Evolutionary conservation across 257 asterid species (phyloP), one percentile per base, ranked within the genome.

Genomic region (Solanum bulbocastanum): DNA sequence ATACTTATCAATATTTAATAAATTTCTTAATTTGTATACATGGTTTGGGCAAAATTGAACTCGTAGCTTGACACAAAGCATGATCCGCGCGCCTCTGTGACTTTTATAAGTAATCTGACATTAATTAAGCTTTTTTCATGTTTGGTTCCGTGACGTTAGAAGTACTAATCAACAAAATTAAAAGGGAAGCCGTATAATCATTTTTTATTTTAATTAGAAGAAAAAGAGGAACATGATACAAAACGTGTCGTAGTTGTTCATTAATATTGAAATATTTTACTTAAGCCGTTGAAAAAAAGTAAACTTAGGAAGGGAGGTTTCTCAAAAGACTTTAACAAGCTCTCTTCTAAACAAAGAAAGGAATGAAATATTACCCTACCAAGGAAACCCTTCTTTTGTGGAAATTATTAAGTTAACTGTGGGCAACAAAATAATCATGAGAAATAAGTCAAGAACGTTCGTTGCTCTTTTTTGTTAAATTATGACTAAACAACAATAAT

Each of bases 251-350:
- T 42, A 78, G 12, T 37, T 75, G 20, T 39, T 76, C 4, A 27
- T 39, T 23, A 39, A 16, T n/a, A 42, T 42, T 8, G n/a, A 25
- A 42, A 15, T 40, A 6, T 62, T 42, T 32, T 78, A 14, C 65
- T 78, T 42, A 25, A 25, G 84, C 65, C 16, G 75, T 83, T 23
- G 30, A 25, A 35, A 73, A 42, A 71, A 15, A 15, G 66, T 83
- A 49, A 83, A 6, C 90, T 88, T 88, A 88, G 71, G 69, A 27
- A 52, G 79, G 25, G 65, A 88, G 87, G 84, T 76, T 88, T 88
- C 81, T 66, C n/a, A 44, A 76, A 76, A 39, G 83, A 40, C 52
- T 37, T 37, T 10, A 23, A 78, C 62, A 78, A 4, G n/a, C 78
- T 89, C 82, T 16, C 69, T 78, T 20, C 49, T 33, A 42, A 25